Percentiles rank a stretch among this genome's conserved stretches.
Evolutionary conservation across 192 early-diverging fungal species (phyloP).

Genomic region (Globomyces pollinis-pini): DNA sequence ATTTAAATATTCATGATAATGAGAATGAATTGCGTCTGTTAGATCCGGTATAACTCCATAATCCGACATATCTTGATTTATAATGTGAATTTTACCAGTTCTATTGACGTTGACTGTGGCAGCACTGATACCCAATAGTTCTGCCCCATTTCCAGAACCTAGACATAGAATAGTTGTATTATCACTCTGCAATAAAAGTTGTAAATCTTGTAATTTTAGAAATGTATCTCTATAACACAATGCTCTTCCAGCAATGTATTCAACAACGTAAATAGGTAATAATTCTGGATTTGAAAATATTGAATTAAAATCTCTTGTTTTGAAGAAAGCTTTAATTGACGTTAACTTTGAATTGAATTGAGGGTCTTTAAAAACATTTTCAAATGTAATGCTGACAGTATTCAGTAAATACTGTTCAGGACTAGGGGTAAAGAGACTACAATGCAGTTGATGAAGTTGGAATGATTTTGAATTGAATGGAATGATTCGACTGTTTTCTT

Average conservation of each 20-base stretch:
- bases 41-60: neutral
- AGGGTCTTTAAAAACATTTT: slow-evolving; percentile 33
- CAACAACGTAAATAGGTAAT: slow-evolving; percentile 75
- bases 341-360: slow-evolving; percentile 58
- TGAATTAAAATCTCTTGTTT: slow-evolving; percentile 67
- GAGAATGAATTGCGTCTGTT: neutral
- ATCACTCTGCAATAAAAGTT: slow-evolving; percentile 30
- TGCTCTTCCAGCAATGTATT: slow-evolving; percentile 77
- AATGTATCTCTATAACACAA: slow-evolving; percentile 80
- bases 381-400: slow-evolving; percentile 5
- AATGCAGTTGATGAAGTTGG: neutral
- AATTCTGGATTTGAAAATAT: slow-evolving; percentile 71
- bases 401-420: slow-evolving; percentile 3
- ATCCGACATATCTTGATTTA: slow-evolving; percentile 7
- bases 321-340: slow-evolving; percentile 76
- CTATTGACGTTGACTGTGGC: too few species aligned
- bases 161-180: slow-evolving; percentile 52
- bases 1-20: too few species aligned
- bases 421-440: neutral
- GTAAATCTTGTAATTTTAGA: slow-evolving; percentile 34
- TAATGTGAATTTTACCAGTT: too few species aligned
- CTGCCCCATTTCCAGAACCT: slow-evolving; percentile 80
- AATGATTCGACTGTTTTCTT: neutral
- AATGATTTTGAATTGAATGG: neutral
- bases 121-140: slow-evolving; percentile 70